These are phyloP conservation scores for Gyrodon lividus DNA, from an alignment of 768 basidiomycete species.

Conservation along the genomic window DNA sequence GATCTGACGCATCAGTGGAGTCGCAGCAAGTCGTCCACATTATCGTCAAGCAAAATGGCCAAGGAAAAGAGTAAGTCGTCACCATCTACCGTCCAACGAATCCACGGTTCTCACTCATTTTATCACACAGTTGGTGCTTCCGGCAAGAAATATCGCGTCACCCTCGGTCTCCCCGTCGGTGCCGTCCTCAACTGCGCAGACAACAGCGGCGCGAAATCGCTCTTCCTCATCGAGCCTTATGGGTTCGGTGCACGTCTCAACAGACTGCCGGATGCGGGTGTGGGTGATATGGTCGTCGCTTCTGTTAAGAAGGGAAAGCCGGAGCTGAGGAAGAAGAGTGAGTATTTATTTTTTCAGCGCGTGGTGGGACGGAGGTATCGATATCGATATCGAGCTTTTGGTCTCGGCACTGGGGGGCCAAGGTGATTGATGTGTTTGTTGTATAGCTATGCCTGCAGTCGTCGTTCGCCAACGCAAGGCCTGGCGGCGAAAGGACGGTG, in stretches of 20 bases:
- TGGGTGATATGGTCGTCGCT: constrained; percentile 93
- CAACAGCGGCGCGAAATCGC: constrained; percentile 97
- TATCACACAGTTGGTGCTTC: constrained; percentile 52
- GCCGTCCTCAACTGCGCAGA: constrained; percentile 98
- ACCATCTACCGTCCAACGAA: no score
- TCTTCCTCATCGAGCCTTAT: constrained; percentile 93
- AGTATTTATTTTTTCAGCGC: no score
- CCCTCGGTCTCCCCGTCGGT: constrained; percentile 89
- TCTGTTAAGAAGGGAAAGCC: constrained; percentile 99
- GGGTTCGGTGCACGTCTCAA: constrained; percentile 96
- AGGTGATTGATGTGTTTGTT: no score
- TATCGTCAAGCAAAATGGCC: no score
- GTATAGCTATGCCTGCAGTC: constrained; percentile 90
- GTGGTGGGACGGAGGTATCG: neutral
- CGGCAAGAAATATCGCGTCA: constrained; percentile 97
- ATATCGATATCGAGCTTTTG: no score
- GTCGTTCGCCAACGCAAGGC: constrained; percentile 97
- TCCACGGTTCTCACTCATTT: no score
- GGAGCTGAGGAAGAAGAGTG: constrained; percentile 98
- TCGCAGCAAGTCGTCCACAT: no score
- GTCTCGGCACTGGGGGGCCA: no score
- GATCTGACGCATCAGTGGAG: no score
- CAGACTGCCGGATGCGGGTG: constrained; percentile 94
- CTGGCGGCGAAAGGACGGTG: constrained; percentile 97
- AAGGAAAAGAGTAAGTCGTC: no score